Base-by-base conservation (phyloP, 352 stramenopile genomes). In the Salisapilia sapeloensis region DNA sequence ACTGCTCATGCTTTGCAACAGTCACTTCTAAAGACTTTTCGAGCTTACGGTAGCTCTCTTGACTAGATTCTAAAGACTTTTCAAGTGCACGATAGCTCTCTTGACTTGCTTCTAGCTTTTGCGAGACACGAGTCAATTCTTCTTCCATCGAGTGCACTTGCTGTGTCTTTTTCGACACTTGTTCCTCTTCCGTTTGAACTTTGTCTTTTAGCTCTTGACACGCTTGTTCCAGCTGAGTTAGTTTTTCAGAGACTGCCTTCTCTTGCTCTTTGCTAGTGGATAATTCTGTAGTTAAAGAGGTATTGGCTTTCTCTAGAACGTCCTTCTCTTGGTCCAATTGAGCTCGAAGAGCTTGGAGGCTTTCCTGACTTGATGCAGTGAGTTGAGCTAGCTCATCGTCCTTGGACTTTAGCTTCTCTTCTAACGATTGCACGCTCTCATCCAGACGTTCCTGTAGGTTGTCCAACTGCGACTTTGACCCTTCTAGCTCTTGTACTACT, bases 311-410 rank as follows among this genome's bases (percentile, higher is more conserved):
- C n/a, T n/a, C n/a, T n/a, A n/a, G n/a, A n/a, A n/a, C n/a, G n/a
- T n/a, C n/a, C n/a, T n/a, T n/a, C n/a, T n/a, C n/a, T n/a, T n/a
- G n/a, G n/a, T n/a, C n/a, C n/a, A n/a, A n/a, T n/a, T n/a, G n/a
- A n/a, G n/a, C n/a, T n/a, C n/a, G n/a, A n/a, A n/a, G n/a, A n/a
- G n/a, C n/a, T n/a, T n/a, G n/a, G n/a, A n/a, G n/a, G n/a, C n/a
- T n/a, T n/a, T n/a, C n/a, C n/a, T n/a, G n/a, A n/a, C n/a, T n/a
- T n/a, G n/a, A n/a, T n/a, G n/a, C n/a, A n/a, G n/a, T n/a, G n/a
- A n/a, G n/a, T n/a, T n/a, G 29, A 27, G 78, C 53, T 9, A 85
- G 42, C n/a, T 77, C 63, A 41, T 72, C 62, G 8, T 71, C 41
- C 44, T 75, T 75, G 1, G 53, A 43, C 28, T 77, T 71, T 16